phyloP scores from a whole-genome alignment of 2,329 filamentous ascomycete species.

The Epichloe sp. region DNA sequence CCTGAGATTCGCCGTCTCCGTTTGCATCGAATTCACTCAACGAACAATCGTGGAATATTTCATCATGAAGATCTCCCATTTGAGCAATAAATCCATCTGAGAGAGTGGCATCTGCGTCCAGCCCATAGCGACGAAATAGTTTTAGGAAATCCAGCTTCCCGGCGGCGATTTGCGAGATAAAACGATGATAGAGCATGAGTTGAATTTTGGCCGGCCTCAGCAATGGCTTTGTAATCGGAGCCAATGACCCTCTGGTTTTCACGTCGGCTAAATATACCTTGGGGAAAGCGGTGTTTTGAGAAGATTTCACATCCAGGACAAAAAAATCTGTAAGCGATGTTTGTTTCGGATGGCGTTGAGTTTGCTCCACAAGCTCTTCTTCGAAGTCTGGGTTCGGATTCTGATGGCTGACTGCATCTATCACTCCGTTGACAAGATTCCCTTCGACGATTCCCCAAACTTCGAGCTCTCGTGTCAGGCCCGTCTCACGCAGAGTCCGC shows the following conservation, averaged over 20 bases:
- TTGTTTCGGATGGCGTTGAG: slow-evolving; percentile 18
- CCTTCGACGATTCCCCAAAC: slow-evolving; percentile 78
- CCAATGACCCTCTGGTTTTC: slow-evolving; percentile 61
- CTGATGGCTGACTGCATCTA: slow-evolving; percentile 70
- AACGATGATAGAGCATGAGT: slow-evolving; percentile 76
- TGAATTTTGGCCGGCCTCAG: slow-evolving; percentile 74
- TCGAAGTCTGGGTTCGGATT: slow-evolving; percentile 65
- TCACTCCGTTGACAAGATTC: slow-evolving; percentile 75
- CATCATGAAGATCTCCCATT: slow-evolving; percentile 54
- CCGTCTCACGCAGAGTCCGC: slow-evolving; percentile 55
- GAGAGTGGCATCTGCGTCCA: slow-evolving; percentile 54
- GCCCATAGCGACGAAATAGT: slow-evolving; percentile 58
- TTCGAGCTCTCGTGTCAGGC: slow-evolving; percentile 62
- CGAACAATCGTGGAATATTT: slow-evolving; percentile 41
- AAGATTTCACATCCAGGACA: slow-evolving; percentile 11
- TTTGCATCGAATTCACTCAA: slow-evolving; percentile 19
- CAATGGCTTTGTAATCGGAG: slow-evolving; percentile 53
- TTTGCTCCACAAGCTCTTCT: slow-evolving; percentile 32
- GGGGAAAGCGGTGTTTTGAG: slow-evolving; percentile 2
- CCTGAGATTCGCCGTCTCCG: background rate
- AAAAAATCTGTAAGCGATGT: slow-evolving; percentile 29
- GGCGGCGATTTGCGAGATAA: slow-evolving; percentile 64
- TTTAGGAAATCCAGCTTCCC: slow-evolving; percentile 55
- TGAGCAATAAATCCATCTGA: slow-evolving; percentile 70
- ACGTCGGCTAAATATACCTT: slow-evolving; percentile 71